Evolutionary conservation across 139 green algal species (phyloP).

Genomic region (Raphidocelis subcapitata): DNA sequence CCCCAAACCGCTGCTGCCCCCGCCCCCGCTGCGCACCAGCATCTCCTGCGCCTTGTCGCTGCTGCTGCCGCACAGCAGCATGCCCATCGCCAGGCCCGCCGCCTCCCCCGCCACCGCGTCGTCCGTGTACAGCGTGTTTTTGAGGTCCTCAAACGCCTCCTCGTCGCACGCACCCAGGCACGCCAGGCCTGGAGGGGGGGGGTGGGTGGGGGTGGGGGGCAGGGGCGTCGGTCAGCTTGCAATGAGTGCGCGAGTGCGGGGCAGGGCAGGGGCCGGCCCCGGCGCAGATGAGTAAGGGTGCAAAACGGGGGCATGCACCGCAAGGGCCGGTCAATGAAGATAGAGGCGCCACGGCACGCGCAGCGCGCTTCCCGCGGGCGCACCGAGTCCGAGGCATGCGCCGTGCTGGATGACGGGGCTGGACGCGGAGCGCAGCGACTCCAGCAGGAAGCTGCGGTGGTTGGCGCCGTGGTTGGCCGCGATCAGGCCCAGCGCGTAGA

Average conservation of each 20-base stretch:
- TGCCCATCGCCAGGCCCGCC: slow-evolving; percentile 87
- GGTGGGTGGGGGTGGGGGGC: too few species aligned
- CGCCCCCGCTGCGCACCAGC: slow-evolving; percentile 54
- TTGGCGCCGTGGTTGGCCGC: slow-evolving; percentile 87
- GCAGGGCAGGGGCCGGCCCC: too few species aligned
- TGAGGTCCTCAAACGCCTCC: slow-evolving; percentile 94
- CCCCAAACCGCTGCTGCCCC: too few species aligned
- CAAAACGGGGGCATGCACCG: background rate
- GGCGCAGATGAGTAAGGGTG: too few species aligned
- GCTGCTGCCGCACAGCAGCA: slow-evolving; percentile 83
- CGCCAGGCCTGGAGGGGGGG: slow-evolving; percentile 67
- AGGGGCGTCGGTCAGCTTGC: too few species aligned
- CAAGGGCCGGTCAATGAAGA: background rate
- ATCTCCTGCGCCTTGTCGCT: slow-evolving; percentile 32
- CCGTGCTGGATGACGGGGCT: slow-evolving; percentile 94
- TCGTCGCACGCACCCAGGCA: slow-evolving; percentile 78
- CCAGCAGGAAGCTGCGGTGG: slow-evolving; percentile 82
- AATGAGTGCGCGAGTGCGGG: too few species aligned
- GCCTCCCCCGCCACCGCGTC: slow-evolving; percentile 75
- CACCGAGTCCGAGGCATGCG: slow-evolving; percentile 92
- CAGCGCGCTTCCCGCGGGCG: slow-evolving; percentile 1
- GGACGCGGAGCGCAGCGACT: slow-evolving; percentile 78
- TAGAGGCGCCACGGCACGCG: background rate
- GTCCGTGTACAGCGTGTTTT: slow-evolving; percentile 91
- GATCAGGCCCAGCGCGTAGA: slow-evolving; percentile 98